A percentile compares a stretch with the other conserved stretches of the same genome.
Evolutionary conservation across 2,329 filamentous ascomycete species (phyloP).

Genomic region (Neophaeococcomyces mojaviensis): DNA sequence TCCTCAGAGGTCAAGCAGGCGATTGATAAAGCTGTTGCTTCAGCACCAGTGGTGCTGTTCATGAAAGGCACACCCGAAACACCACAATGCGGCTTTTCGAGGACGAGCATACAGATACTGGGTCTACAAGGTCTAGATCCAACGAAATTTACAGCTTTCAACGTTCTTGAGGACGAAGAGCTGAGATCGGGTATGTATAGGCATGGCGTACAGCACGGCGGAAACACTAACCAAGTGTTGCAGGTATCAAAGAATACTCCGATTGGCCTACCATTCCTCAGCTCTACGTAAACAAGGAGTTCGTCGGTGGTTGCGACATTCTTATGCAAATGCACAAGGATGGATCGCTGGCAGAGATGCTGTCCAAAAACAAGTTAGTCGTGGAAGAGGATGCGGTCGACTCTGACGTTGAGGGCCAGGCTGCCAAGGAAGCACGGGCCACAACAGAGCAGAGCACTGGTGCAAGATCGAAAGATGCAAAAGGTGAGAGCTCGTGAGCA

Average conservation of each 20-base stretch:
- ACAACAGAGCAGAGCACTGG: slow-evolving; percentile 18
- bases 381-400: slow-evolving; percentile 44
- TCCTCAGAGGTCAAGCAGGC: slow-evolving; percentile 72
- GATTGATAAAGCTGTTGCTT: slow-evolving; percentile 82
- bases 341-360: slow-evolving; percentile 80
- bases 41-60: slow-evolving; percentile 90
- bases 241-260: slow-evolving; percentile 97
- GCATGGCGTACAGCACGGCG: slow-evolving; percentile 1
- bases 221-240: background rate
- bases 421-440: slow-evolving; percentile 11
- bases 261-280: slow-evolving; percentile 99
- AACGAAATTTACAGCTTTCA: slow-evolving; percentile 93
- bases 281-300: slow-evolving; percentile 90
- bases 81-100: slow-evolving; percentile 93
- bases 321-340: slow-evolving; percentile 95
- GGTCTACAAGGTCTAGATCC: slow-evolving; percentile 93
- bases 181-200: slow-evolving; percentile 66
- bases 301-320: slow-evolving; percentile 96
- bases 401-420: slow-evolving; percentile 16
- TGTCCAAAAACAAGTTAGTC: slow-evolving; percentile 88
- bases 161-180: slow-evolving; percentile 87
- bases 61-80: slow-evolving; percentile 98
- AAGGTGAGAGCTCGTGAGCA: slow-evolving; percentile 17
- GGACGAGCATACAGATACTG: slow-evolving; percentile 89
- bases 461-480: slow-evolving; percentile 18